These are phyloP conservation scores for Microbotryum silenes-acaulis DNA, from an alignment of 1,284 basidiomycete species.

Conservation along the genomic window DNA sequence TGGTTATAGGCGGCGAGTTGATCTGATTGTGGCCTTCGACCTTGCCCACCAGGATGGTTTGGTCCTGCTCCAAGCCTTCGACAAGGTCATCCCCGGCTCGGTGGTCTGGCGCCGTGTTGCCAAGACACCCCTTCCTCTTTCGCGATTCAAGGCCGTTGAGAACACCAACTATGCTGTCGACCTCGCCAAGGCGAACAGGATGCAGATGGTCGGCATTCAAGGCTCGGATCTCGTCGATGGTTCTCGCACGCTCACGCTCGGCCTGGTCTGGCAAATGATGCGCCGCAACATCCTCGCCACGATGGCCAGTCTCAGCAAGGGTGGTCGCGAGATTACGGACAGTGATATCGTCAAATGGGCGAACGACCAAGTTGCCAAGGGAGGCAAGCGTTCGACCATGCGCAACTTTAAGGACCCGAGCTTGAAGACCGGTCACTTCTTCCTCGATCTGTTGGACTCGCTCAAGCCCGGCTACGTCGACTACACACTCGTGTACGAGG, in stretches of 20 bases:
- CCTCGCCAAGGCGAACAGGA: slow-evolving; percentile 79
- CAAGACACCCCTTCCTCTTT: slow-evolving; percentile 77
- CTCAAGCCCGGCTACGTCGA: slow-evolving; percentile 93
- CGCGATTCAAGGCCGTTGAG: slow-evolving; percentile 94
- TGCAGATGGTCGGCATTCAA: slow-evolving; percentile 96
- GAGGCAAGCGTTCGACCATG: slow-evolving; percentile 58
- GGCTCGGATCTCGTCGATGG: slow-evolving; percentile 95
- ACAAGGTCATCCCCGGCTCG: slow-evolving; percentile 84
- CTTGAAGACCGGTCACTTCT: slow-evolving; percentile 84
- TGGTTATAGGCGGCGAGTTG: not conserved
- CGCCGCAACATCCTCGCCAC: slow-evolving; percentile 84
- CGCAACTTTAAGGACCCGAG: slow-evolving; percentile 89
- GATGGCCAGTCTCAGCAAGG: slow-evolving; percentile 65
- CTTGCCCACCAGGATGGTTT: slow-evolving; percentile 55
- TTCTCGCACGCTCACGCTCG: slow-evolving; percentile 80
- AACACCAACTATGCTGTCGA: slow-evolving; percentile 97
- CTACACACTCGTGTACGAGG: slow-evolving; percentile 66
- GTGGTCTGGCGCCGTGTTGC: slow-evolving; percentile 91
- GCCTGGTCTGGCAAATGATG: slow-evolving; percentile 98
- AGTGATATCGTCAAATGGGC: slow-evolving; percentile 95
- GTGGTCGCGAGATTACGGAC: slow-evolving; percentile 75
- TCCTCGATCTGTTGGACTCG: slow-evolving; percentile 85
- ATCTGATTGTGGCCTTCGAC: not conserved
- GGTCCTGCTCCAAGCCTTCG: slow-evolving; percentile 88
- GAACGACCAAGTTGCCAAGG: slow-evolving; percentile 75